Conservation (phyloP, 108 stramenopile genomes). For the Parmales sp. region DNA sequence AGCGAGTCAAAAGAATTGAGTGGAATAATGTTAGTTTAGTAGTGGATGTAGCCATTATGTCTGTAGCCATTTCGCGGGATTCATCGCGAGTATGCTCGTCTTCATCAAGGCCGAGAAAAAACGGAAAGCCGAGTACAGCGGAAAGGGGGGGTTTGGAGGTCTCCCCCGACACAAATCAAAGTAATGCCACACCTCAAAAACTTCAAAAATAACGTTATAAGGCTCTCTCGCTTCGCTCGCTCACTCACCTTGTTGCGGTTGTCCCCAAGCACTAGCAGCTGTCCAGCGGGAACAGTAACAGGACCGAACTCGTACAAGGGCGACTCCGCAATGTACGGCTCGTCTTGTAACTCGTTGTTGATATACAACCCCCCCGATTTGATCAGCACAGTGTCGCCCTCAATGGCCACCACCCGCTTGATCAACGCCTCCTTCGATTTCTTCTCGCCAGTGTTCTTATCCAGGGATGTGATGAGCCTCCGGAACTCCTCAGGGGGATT, state of each 20-base stretch:
- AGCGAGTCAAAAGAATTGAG: too few relatives aligned
- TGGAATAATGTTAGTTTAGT: too few relatives aligned
- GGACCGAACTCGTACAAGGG: constrained; percentile 75
- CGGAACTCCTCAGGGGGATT: constrained; percentile 72
- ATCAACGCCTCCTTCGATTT: constrained; percentile 80
- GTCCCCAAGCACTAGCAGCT: constrained; percentile 75
- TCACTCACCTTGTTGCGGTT: constrained; percentile 80
- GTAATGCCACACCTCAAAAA: background rate
- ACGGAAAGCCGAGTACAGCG: too few relatives aligned
- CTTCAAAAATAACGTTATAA: background rate
- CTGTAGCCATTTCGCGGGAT: too few relatives aligned
- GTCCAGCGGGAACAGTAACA: constrained; percentile 64
- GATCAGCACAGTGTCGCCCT: constrained; percentile 81
- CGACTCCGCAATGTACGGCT: constrained; percentile 76
- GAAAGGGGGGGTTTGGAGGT: too few relatives aligned
- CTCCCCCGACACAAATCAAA: too few relatives aligned
- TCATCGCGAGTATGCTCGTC: too few relatives aligned
- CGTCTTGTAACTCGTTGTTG: constrained; percentile 76
- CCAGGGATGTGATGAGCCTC: constrained; percentile 48
- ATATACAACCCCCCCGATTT: constrained; percentile 67
- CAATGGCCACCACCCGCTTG: constrained; percentile 88
- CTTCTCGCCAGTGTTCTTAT: constrained; percentile 20
- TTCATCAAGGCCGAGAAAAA: too few relatives aligned
- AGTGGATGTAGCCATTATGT: too few relatives aligned
- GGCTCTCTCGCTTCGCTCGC: constrained; percentile 34